Conservation (phyloP, 1,284 basidiomycete species). For the Ceratobasidium sp. region DNA sequence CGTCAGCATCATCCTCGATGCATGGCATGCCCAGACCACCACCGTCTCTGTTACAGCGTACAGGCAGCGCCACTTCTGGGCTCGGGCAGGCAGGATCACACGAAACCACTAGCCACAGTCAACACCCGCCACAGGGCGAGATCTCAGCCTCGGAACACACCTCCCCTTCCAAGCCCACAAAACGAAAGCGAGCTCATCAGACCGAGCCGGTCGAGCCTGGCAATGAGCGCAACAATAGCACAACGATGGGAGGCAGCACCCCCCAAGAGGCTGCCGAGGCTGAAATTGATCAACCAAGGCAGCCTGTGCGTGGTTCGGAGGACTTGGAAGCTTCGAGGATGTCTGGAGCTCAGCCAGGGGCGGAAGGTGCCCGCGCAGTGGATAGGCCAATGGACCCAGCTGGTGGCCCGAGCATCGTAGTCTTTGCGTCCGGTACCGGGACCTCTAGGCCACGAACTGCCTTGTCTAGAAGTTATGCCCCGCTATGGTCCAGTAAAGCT, state of each 20-base stretch:
- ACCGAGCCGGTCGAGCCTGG: slow-evolving; percentile 4
- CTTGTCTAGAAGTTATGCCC: slow-evolving; percentile 4
- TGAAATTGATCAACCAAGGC: slow-evolving; percentile 22
- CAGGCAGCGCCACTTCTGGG: slow-evolving; percentile 31
- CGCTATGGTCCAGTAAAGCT: not conserved
- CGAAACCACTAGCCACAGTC: slow-evolving; percentile 2
- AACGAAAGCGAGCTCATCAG: slow-evolving; percentile 28
- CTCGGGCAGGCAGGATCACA: slow-evolving; percentile 8
- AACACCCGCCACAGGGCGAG: not conserved
- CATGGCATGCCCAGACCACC: slow-evolving; percentile 13
- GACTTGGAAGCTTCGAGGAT: slow-evolving; percentile 4
- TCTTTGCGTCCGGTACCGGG: slow-evolving; percentile 28
- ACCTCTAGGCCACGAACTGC: slow-evolving; percentile 13
- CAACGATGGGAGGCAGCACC: slow-evolving; percentile 4
- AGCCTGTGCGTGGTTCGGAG: slow-evolving; percentile 5
- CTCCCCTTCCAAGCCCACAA: not conserved
- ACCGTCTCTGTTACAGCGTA: slow-evolving; percentile 10
- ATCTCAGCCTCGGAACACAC: slow-evolving; percentile 9
- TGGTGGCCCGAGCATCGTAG: slow-evolving; percentile 37
- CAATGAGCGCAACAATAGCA: slow-evolving; percentile 17
- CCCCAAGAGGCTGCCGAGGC: slow-evolving; percentile 6
- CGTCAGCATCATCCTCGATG: slow-evolving; percentile 15
- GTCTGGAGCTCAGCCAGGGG: not conserved
- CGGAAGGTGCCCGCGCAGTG: slow-evolving; percentile 5
- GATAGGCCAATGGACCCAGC: not conserved